Conservation (phyloP, 495 filamentous ascomycete species). For the Annulohypoxylon maeteangense region DNA sequence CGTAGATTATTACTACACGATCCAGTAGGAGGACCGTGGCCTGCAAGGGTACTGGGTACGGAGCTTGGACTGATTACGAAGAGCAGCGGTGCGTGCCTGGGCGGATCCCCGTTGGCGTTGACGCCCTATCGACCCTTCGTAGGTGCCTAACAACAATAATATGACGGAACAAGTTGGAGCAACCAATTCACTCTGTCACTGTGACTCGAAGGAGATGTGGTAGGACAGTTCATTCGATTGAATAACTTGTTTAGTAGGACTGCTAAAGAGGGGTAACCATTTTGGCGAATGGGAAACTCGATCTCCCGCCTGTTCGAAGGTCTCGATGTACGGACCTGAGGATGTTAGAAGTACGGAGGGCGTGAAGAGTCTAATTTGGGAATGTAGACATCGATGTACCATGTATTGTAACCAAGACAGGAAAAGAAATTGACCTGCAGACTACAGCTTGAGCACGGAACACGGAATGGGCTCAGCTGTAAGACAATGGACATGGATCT, state of each 20-base stretch:
- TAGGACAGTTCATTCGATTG: constrained; percentile 28
- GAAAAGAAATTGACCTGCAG: constrained; percentile 31
- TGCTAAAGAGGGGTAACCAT: constrained; percentile 27
- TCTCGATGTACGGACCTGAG: constrained; percentile 19
- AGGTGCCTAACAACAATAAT: constrained; percentile 41
- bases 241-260: constrained; percentile 27
- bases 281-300: constrained; percentile 31
- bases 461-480: constrained; percentile 29
- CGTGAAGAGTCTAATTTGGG: constrained; percentile 29
- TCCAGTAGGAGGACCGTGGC: constrained; percentile 4
- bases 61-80: constrained; percentile 10
- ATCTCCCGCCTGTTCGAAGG: constrained; percentile 39
- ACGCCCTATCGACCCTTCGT: constrained; percentile 32
- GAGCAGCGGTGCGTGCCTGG: constrained; percentile 29
- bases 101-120: constrained; percentile 28
- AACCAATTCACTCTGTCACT: constrained; percentile 31
- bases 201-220: constrained; percentile 32
- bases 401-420: constrained; percentile 18
- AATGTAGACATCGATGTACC: not conserved
- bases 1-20: constrained; percentile 31
- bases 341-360: constrained; percentile 34
- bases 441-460: constrained; percentile 35
- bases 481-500: constrained; percentile 27
- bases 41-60: constrained; percentile 9
- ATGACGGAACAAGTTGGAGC: constrained; percentile 37